Base-by-base conservation (phyloP, 768 basidiomycete species). In the Hypsizygus marmoreus region DNA sequence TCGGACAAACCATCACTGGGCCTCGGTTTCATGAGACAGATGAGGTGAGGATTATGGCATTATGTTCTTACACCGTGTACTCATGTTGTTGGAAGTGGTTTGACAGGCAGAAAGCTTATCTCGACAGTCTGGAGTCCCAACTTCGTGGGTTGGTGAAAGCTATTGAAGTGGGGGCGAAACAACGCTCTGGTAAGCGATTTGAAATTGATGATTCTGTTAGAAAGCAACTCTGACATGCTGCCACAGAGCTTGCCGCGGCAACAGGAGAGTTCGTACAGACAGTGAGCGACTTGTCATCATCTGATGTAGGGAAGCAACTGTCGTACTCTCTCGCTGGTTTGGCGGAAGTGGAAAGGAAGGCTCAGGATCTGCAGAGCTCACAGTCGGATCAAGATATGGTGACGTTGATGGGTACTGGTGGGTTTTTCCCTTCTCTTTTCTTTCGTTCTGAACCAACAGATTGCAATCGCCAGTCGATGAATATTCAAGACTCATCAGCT, bases 111-210 rank as follows among this genome's bases (percentile, higher is more conserved):
- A 91, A 87, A 47, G 66, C 72, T 0, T 92, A 91, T 59, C 77
- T 99, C 9, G 95, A 98, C 55, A 84, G 84, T 32, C 78, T 98
- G 16, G 97, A 99, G 64, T 81, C 85, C 0, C 94, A 97, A 58
- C 74, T 97, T 13, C 86, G 89, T 17, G 81, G 84, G 2, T 75
- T 97, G 2, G 88, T 91, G 38, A 94, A 89, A 67, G 82, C 92
- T 0, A 88, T 98, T 39, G 90, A 95, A 48, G 44, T 75, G 0
- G 90, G 92, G n/a, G 79, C 91, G 7, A 93, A 86, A 55, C 84
- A 92, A 31, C 85, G 94, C 14, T 62, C 79, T 45, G 88, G 90
- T 88, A 43, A 25, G 71, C 51, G 52, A 3, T n/a, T 23, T 12
- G 25, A 19, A 10, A 9, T 34, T 33, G 4, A 11, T 17, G 26